These are phyloP conservation scores for Begonia masoniana DNA, from an alignment of 306 rosid genomes.

Conservation along the genomic window DNA sequence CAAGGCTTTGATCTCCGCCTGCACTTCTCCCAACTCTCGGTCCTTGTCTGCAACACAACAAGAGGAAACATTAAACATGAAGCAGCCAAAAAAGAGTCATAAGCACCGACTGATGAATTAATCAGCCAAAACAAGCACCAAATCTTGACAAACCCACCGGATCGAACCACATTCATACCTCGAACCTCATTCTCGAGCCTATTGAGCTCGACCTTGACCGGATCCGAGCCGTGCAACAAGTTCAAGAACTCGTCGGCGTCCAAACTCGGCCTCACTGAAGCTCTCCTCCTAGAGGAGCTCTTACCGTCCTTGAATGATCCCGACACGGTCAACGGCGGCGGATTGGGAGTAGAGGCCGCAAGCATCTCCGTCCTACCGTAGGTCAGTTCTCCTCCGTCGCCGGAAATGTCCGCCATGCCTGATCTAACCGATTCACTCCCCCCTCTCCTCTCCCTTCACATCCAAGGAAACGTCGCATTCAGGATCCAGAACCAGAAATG, in stretches of 20 bases:
- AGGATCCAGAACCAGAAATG: conserved; percentile 28
- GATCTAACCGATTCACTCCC: conserved; percentile 43
- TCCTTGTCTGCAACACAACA: conserved; percentile 67
- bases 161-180: conserved; percentile 93
- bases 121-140: conserved; percentile 26
- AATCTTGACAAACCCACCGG: conserved; percentile 24
- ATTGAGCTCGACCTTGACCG: conserved; percentile 98
- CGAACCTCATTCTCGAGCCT: conserved; percentile 96
- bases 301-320: conserved; percentile 94
- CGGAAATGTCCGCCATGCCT: conserved; percentile 74
- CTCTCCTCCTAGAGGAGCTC: conserved; percentile 66
- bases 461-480: conserved; percentile 35
- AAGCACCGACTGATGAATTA: neutral
- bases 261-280: conserved; percentile 67
- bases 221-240: conserved; percentile 97
- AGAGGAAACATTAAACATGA: conserved; percentile 8
- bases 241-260: conserved; percentile 97
- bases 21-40: conserved; percentile 83
- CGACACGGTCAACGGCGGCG: conserved; percentile 49
- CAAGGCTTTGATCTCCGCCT: conserved; percentile 95
- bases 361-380: conserved; percentile 9
- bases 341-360: conserved; percentile 16
- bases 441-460: conserved; percentile 27
- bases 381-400: conserved; percentile 35
- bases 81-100: neutral